Base-by-base conservation (phyloP, 1,284 basidiomycete genomes). In the Sporisorium graminicola region DNA sequence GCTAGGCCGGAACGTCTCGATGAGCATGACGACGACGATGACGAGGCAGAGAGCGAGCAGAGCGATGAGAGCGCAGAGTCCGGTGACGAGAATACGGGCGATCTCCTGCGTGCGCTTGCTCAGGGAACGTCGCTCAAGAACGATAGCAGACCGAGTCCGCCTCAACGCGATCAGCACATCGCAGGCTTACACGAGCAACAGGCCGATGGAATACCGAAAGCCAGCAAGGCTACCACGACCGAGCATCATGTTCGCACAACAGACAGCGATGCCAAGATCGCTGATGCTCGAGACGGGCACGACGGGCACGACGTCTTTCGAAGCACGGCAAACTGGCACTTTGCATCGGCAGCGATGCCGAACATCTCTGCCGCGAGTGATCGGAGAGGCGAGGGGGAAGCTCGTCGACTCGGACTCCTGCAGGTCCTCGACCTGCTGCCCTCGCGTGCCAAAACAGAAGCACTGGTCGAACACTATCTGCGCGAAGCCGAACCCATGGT, bases 401-500 rank as follows among this genome's bases (percentile, higher is more conserved):
- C 50, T 10, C 24, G 52, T 26, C 49, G 47, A 8, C 29, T 26
- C 14, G 56, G 57, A 18, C 57, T 75, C 3, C 44, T 75, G 27
- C 37, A 47, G 12, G 55, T 57, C 8, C 22, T 75, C 33, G 51
- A 58, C 4, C 44, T 75, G 31, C 57, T 75, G 3, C 73, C 73
- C 12, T 37, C 63, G 0, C 68, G 74, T 3, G 44, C 62, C 52
- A 76, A 71, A 43, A 65, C 54, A 2, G 60, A 72, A 43, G 65
- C 68, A 3, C 62, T 76, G 18, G 52, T 77, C 49, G 53, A 68
- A 5, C 42, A 60, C 40, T 77, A 77, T 44, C 55, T 77, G 9
- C 52, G 65, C 27, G 70, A 74, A 31, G 75, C 66, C 7, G 75
- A 77, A 42, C 66, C 70, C 5, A 18, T 77, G 14, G 63, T 77